phyloP scores from a whole-genome alignment of 1,139 yeast species.

The Saccharomycopsis phalli region DNA sequence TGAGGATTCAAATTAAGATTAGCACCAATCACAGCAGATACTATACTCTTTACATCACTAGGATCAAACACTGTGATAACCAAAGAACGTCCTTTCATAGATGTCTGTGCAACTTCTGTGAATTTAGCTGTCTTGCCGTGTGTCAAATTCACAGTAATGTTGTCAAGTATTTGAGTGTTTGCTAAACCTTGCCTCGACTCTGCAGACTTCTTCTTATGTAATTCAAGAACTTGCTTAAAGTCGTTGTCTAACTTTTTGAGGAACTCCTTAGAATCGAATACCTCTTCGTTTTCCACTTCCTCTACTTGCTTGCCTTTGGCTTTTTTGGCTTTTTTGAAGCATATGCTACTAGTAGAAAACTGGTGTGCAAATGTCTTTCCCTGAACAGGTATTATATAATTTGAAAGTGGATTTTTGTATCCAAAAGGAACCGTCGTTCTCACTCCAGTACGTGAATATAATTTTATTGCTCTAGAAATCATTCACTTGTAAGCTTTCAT shows the following conservation, averaged over 20 bases:
- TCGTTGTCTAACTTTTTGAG: slow-evolving; percentile 36
- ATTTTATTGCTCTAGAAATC: too few relatives aligned
- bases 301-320: slow-evolving; percentile 19
- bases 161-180: slow-evolving; percentile 58
- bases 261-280: slow-evolving; percentile 29
- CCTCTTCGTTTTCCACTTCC: slow-evolving; percentile 26
- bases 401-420: too few relatives aligned
- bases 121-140: slow-evolving; percentile 41
- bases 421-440: too few relatives aligned
- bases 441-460: too few relatives aligned
- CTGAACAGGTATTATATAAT: too few relatives aligned
- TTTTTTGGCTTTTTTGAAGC: slow-evolving; percentile 7
- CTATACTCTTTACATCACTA: slow-evolving; percentile 53
- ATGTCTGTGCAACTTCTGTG: slow-evolving; percentile 64
- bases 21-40: slow-evolving; percentile 61
- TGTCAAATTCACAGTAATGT: slow-evolving; percentile 43
- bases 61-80: slow-evolving; percentile 82
- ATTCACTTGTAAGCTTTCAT: too few relatives aligned
- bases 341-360: slow-evolving; percentile 4
- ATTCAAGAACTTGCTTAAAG: slow-evolving; percentile 42
- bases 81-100: slow-evolving; percentile 61
- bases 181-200: slow-evolving; percentile 63
- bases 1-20: slow-evolving; percentile 74
- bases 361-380: too few relatives aligned
- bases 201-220: slow-evolving; percentile 46